Evolutionary conservation across 805 yeast genomes (phyloP).

Genomic region (Brettanomyces nanus): DNA sequence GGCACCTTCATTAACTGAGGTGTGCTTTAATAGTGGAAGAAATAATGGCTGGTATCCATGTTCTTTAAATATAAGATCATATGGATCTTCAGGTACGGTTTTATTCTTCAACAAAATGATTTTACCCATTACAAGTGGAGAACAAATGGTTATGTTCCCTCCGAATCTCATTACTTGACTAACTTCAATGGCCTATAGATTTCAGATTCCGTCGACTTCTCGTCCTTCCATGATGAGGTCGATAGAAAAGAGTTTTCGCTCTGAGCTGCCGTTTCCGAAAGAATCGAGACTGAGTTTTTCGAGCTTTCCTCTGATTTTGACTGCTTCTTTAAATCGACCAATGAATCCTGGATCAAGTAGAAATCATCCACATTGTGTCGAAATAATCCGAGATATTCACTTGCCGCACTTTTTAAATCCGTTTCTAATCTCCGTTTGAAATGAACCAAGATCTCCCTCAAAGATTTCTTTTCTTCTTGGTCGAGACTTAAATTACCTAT

Average conservation of each 20-base stretch:
- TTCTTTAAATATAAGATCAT: constrained; percentile 35
- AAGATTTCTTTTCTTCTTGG: constrained; percentile 5
- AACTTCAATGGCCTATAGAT: constrained; percentile 1
- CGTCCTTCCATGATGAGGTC: constrained; percentile 2
- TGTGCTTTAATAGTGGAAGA: constrained; percentile 68
- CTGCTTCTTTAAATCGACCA: constrained; percentile 12
- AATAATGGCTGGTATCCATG: constrained; percentile 41
- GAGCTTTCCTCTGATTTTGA: not conserved
- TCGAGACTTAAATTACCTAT: constrained; percentile 7
- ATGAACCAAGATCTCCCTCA: constrained; percentile 10
- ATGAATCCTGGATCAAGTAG: constrained; percentile 18
- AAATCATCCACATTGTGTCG: constrained; percentile 23
- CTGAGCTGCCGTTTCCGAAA: not conserved
- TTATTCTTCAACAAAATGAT: constrained; percentile 62
- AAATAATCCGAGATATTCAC: constrained; percentile 16
- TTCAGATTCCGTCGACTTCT: too few species aligned
- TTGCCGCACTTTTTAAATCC: constrained; percentile 17
- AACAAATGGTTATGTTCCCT: not conserved
- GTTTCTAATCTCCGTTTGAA: constrained; percentile 15
- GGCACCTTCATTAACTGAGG: constrained; percentile 38
- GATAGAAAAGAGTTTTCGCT: not conserved
- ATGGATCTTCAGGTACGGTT: constrained; percentile 63
- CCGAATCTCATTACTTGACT: not conserved
- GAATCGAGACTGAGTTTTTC: not conserved
- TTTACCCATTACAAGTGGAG: constrained; percentile 7